phyloP scores from a whole-genome alignment of 345 rosid species.

The Salix viminalis region DNA sequence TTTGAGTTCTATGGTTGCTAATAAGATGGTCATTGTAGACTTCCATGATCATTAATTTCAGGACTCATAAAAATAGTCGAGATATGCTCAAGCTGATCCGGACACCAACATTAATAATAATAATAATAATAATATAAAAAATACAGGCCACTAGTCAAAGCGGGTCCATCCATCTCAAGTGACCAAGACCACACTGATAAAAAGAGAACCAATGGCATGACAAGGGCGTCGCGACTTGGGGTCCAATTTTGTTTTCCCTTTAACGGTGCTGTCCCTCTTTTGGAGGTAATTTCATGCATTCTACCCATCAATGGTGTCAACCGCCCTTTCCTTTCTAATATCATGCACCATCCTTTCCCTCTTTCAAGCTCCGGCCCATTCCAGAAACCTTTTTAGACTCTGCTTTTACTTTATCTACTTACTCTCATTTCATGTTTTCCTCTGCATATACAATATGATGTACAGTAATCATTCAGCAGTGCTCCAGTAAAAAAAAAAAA shows the following conservation, averaged over 20 bases:
- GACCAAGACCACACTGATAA: slow-evolving; percentile 25
- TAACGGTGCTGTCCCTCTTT: slow-evolving; percentile 25
- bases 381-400: neutral
- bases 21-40: too few relatives aligned
- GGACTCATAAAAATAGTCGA: fast-evolving
- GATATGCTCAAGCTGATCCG: too few relatives aligned
- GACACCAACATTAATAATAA: too few relatives aligned
- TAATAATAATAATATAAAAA: too few relatives aligned
- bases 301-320: slow-evolving; percentile 13
- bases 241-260: slow-evolving; percentile 6
- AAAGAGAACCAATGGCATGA: neutral
- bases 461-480: too few relatives aligned
- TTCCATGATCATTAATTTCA: too few relatives aligned
- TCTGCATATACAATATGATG: too few relatives aligned
- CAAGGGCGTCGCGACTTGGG: slow-evolving; percentile 9
- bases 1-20: too few relatives aligned
- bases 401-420: neutral
- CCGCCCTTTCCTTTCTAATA: too few relatives aligned
- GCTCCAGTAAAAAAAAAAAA: too few relatives aligned
- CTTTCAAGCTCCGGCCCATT: neutral
- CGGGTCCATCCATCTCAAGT: slow-evolving; percentile 29
- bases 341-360: neutral
- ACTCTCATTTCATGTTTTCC: neutral
- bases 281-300: slow-evolving; percentile 8
- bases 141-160: slow-evolving; percentile 30